Conservation (phyloP, 1,284 basidiomycete species). For the Sphagnurus paluster region DNA sequence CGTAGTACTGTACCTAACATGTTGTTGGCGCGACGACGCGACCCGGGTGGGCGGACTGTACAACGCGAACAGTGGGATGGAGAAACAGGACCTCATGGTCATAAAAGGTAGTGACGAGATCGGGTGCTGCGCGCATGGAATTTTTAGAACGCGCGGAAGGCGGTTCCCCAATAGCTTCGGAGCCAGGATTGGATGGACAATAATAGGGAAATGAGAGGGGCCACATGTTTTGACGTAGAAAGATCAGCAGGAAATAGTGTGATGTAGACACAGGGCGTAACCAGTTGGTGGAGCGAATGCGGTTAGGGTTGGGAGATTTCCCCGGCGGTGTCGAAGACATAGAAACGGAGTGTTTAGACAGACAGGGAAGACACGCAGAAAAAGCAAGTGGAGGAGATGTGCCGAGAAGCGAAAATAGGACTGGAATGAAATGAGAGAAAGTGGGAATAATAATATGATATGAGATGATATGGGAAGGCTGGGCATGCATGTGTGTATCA, state of each 20-base stretch:
- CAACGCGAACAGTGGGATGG: neutral
- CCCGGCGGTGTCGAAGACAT: conserved; percentile 13
- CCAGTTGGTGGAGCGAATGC: conserved; percentile 10
- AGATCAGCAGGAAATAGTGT: conserved; percentile 9
- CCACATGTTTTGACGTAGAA: too few species aligned
- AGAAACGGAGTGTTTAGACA: conserved; percentile 16
- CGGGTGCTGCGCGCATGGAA: neutral
- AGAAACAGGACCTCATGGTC: conserved; percentile 9
- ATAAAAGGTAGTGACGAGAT: conserved; percentile 1
- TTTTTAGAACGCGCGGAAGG: conserved; percentile 1
- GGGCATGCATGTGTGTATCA: conserved; percentile 15
- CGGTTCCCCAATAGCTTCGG: neutral
- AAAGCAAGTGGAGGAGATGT: conserved; percentile 6
- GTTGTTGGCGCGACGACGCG: conserved; percentile 10
- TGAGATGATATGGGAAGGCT: conserved; percentile 14
- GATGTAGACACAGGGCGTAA: conserved; percentile 7
- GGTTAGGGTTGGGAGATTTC: conserved; percentile 17
- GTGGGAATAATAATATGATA: conserved; percentile 10
- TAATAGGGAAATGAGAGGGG: too few species aligned
- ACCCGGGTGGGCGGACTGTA: conserved; percentile 3
- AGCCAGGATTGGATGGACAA: neutral
- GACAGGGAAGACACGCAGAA: conserved; percentile 4
- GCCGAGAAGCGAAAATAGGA: conserved; percentile 17
- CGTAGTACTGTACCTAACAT: too few species aligned
- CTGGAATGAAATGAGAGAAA: conserved; percentile 11